A percentile compares a stretch with the other conserved stretches of the same genome.
Evolutionary conservation across 2,329 filamentous ascomycete genomes (phyloP).

Genomic region (Trichoderma hamatum): DNA sequence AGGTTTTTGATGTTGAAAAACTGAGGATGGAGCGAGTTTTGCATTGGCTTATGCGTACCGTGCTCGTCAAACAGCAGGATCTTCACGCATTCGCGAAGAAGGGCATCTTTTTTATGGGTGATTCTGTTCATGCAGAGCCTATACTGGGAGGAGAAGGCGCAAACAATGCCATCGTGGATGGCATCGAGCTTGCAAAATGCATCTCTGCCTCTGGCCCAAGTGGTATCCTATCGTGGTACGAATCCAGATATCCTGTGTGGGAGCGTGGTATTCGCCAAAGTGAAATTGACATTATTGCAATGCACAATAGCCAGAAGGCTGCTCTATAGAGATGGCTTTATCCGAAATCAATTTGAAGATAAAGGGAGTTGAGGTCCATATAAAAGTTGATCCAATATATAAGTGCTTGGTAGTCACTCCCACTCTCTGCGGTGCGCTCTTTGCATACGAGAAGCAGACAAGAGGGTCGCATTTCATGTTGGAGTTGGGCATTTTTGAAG

Average conservation of each 20-base stretch:
- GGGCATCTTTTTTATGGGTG: slow-evolving; percentile 18
- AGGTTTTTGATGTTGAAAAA: slow-evolving; percentile 20
- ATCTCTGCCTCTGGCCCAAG: slow-evolving; percentile 14
- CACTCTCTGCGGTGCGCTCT: not conserved
- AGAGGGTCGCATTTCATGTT: too few relatives aligned
- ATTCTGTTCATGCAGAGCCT: slow-evolving; percentile 20
- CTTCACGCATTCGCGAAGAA: slow-evolving; percentile 10
- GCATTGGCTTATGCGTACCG: slow-evolving; percentile 26
- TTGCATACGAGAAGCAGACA: not conserved
- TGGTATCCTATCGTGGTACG: slow-evolving; percentile 12
- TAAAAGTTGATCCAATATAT: not conserved
- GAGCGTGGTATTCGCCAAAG: slow-evolving; percentile 8
- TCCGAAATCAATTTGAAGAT: not conserved
- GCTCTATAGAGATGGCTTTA: not conserved
- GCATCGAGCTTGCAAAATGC: slow-evolving; percentile 23
- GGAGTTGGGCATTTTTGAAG: too few relatives aligned
- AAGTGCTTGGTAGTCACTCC: not conserved
- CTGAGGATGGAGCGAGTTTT: slow-evolving; percentile 12
- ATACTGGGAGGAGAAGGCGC: slow-evolving; percentile 22
- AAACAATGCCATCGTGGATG: slow-evolving; percentile 25
- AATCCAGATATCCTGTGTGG: slow-evolving; percentile 23
- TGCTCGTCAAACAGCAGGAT: slow-evolving; percentile 18
- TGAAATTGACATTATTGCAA: not conserved
- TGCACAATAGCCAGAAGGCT: not conserved
- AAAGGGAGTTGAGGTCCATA: not conserved